Conservation (phyloP, 225 moss, liverwort and hornwort species). For the Asterella californica region DNA sequence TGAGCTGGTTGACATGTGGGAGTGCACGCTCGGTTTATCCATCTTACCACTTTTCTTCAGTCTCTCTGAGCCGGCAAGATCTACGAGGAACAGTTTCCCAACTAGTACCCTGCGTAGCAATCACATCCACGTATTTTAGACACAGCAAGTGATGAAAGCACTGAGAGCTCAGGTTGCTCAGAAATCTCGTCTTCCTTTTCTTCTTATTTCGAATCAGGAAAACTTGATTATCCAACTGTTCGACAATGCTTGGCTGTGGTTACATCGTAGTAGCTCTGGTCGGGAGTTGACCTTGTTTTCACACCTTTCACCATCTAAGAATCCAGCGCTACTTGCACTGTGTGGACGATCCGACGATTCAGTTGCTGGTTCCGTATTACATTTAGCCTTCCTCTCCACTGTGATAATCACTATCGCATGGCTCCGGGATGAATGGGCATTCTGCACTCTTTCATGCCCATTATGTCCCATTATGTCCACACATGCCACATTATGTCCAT, state of each 20-base stretch:
- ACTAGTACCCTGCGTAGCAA: constrained; percentile 57
- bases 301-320: constrained; percentile 73
- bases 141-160: neutral
- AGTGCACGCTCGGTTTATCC: neutral
- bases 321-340: constrained; percentile 41
- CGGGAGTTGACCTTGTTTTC: neutral
- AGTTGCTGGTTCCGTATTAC: constrained; percentile 37
- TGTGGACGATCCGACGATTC: constrained; percentile 50
- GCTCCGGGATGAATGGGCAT: constrained; percentile 91
- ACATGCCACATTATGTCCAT: neutral
- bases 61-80: constrained; percentile 90
- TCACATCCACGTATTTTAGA: neutral
- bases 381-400: constrained; percentile 71
- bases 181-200: neutral
- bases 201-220: neutral
- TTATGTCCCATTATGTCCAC: too few relatives aligned
- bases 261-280: neutral
- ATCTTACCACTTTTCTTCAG: constrained; percentile 75
- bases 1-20: neutral
- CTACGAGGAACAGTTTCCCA: constrained; percentile 77
- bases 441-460: constrained; percentile 37
- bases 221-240: neutral
- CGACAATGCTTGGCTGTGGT: neutral
- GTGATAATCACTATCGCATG: constrained; percentile 85
- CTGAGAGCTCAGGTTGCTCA: neutral